These are phyloP conservation scores for Ustilago bromivora DNA, from an alignment of 1,284 basidiomycete species.

Conservation along the genomic window DNA sequence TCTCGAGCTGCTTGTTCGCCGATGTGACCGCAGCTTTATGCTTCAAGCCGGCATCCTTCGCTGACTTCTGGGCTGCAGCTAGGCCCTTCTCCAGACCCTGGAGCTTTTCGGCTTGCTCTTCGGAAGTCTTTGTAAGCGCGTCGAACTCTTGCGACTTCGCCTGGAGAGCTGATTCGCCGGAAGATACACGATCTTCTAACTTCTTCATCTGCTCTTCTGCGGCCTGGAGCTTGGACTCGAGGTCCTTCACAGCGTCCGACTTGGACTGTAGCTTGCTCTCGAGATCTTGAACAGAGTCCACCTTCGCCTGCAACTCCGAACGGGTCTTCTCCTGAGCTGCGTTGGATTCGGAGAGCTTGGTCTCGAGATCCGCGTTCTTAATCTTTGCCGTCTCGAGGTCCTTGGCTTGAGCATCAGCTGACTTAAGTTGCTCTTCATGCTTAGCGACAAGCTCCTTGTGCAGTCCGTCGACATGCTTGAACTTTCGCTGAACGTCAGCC, in stretches of 20 bases:
- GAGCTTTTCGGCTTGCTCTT: constrained; percentile 19
- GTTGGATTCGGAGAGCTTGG: constrained; percentile 17
- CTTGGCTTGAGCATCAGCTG: constrained; percentile 13
- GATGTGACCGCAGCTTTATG: constrained; percentile 32
- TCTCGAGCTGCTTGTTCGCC: constrained; percentile 21
- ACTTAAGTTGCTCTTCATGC: constrained; percentile 25
- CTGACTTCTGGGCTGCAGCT: constrained; percentile 35
- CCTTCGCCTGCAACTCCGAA: constrained; percentile 25
- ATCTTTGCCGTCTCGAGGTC: constrained; percentile 17
- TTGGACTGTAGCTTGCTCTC: constrained; percentile 31
- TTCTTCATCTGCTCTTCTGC: constrained; percentile 16
- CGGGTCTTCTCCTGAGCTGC: constrained; percentile 8
- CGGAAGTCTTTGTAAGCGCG: constrained; percentile 21
- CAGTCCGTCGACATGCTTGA: constrained; percentile 13
- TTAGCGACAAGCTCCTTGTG: constrained; percentile 19
- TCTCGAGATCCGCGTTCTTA: constrained; percentile 21
- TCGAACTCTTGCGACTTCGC: constrained; percentile 27
- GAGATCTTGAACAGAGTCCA: constrained; percentile 11
- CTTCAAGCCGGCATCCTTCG: constrained; percentile 27
- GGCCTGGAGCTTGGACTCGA: constrained; percentile 32
- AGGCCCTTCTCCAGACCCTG: constrained; percentile 34
- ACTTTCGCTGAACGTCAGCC: constrained; percentile 22
- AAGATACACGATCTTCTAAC: constrained; percentile 20
- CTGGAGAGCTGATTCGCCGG: constrained; percentile 27
- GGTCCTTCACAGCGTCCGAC: constrained; percentile 5